Evolutionary conservation across 2,329 filamentous ascomycete genomes (phyloP), one percentile per base, ranked within the genome.

Genomic region (Thelonectria olida): DNA sequence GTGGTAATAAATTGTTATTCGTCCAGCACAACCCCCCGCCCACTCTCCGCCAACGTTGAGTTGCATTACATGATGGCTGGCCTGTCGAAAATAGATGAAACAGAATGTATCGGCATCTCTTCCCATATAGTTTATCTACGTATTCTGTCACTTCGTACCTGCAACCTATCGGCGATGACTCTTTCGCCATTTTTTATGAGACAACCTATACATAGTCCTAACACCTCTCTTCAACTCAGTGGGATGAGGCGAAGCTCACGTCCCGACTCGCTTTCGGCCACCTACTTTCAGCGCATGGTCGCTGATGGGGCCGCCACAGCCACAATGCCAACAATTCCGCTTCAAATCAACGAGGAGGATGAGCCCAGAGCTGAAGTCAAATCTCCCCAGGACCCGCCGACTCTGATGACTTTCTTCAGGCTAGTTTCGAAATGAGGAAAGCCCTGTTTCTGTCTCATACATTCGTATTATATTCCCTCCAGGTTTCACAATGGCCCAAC

Each of bases 241-340:
- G 58, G 55, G 54, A 39, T 50, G 44, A 41, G 50, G 23, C 38
- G 54, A 41, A 58, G 42, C 54, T 49, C 42, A 25, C 49, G 42
- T 15, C 31, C 15, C 9, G 25, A 27, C 25, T 27, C 25, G n/a
- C n/a, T n/a, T n/a, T n/a, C n/a, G 38, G 17, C 28, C 27, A 9
- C 8, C 8, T 38, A 15, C 34, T 10, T 15, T 15, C 34, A 38
- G 27, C 5, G 34, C 9, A 17, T 47, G 53, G 58, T 31, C 53
- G 28, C 53, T 17, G 19, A 52, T 27, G 31, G 15, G 54, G 50
- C 50, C 50, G 54, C 56, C 51, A 60, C 23, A 55, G 57, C 57
- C 57, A 60, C 57, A 12, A 15, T 41, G 44, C 51, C 51, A 55
- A 51, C 57, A 45, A 38, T 27, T 22, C 19, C 42, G 12, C 27